phyloP scores from a whole-genome alignment of 495 filamentous ascomycete species.

The Aspergillus asperescens region DNA sequence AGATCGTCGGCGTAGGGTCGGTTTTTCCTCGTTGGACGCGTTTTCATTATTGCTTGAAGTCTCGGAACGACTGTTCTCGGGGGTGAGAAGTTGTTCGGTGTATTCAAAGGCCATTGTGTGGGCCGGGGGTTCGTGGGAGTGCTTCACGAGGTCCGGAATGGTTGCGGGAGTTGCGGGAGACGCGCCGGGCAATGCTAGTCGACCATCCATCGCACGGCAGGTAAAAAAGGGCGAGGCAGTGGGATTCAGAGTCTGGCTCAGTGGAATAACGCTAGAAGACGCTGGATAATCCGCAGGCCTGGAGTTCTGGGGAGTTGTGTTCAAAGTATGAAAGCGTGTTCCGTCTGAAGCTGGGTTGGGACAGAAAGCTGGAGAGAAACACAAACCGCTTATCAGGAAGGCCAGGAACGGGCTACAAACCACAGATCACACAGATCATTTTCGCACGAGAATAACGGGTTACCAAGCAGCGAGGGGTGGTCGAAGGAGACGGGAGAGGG shows the following conservation, averaged over 20 bases:
- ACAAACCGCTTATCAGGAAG: conserved; percentile 19
- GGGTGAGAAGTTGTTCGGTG: conserved; percentile 43
- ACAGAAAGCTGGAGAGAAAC: conserved; percentile 6
- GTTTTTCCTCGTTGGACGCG: conserved; percentile 40
- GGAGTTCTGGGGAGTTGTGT: neutral
- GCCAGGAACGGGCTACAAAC: neutral
- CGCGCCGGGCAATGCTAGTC: conserved; percentile 20
- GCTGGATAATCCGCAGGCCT: neutral
- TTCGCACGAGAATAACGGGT: neutral
- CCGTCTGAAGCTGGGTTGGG: conserved; percentile 10
- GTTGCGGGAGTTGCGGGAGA: conserved; percentile 33
- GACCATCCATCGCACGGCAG: conserved; percentile 14
- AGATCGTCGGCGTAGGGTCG: conserved; percentile 34
- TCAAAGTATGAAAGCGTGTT: conserved; percentile 2
- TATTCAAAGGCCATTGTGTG: conserved; percentile 40
- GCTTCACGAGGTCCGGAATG: conserved; percentile 29
- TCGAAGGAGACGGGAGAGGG: conserved; percentile 2
- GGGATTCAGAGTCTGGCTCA: neutral
- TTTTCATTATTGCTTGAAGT: conserved; percentile 48
- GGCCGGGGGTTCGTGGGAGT: conserved; percentile 27
- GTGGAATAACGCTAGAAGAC: neutral
- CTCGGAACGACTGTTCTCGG: conserved; percentile 46
- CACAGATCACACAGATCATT: neutral
- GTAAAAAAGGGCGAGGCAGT: conserved; percentile 2
- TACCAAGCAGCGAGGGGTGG: neutral